These are phyloP conservation scores for Fusarium tupiense DNA, from an alignment of 2,329 filamentous ascomycete genomes.

Conservation along the genomic window DNA sequence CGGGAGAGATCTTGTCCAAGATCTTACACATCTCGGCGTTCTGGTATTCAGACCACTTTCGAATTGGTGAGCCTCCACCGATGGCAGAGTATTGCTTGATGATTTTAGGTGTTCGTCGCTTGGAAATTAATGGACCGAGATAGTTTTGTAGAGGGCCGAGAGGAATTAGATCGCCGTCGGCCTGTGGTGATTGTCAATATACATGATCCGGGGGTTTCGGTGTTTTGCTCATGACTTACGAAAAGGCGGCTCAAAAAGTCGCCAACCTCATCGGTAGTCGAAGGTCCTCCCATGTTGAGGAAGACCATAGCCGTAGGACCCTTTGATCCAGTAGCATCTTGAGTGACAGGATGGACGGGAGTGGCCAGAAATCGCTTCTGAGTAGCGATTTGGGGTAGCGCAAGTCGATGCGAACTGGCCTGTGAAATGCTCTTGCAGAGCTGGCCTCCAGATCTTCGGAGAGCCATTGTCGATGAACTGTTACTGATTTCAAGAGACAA, in stretches of 20 bases:
- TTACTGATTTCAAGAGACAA: neutral
- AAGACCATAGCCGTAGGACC: constrained; percentile 98
- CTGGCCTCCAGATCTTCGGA: constrained; percentile 45
- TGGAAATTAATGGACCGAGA: constrained; percentile 86
- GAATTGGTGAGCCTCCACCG: constrained; percentile 96
- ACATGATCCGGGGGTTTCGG: neutral
- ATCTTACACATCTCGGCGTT: constrained; percentile 97
- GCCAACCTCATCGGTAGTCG: constrained; percentile 86
- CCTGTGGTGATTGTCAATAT: constrained; percentile 59
- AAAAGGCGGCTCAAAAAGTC: constrained; percentile 92
- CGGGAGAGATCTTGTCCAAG: constrained; percentile 87
- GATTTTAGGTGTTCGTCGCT: constrained; percentile 92
- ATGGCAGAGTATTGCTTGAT: constrained; percentile 95
- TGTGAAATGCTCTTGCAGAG: constrained; percentile 44
- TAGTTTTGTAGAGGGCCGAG: constrained; percentile 91
- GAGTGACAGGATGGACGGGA: constrained; percentile 78
- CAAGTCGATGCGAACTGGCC: constrained; percentile 40
- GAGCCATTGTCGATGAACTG: constrained; percentile 43
- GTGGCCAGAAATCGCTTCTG: constrained; percentile 51
- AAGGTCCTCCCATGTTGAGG: constrained; percentile 97
- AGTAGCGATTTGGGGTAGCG: constrained; percentile 44
- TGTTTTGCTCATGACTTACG: constrained; percentile 63
- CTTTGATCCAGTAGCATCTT: constrained; percentile 74
- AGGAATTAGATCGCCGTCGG: constrained; percentile 95
- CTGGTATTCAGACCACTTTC: constrained; percentile 98